Base-by-base conservation (phyloP, 1,284 basidiomycete species). In the Quambalaria eucalypti region DNA sequence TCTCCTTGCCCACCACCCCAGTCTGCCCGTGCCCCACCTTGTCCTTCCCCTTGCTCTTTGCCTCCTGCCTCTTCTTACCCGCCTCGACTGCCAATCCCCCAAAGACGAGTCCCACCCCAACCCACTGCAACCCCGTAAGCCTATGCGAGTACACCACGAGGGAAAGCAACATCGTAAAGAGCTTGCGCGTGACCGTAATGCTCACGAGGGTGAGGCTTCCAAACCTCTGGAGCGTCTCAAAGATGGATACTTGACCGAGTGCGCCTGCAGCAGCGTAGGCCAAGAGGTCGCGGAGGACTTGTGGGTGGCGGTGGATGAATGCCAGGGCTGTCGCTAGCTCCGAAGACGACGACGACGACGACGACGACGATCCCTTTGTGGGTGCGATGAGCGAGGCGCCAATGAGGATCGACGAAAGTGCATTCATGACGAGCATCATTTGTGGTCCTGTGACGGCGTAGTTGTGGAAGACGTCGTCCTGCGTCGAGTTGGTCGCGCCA, bases 371-470 rank as follows among this genome's bases (percentile, higher is more conserved):
- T 2, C 28, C 38, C 1, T 44, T 25, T 5, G 81, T 46, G 14
- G 60, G 52, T 10, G 58, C 21, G 84, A 86, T 60, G 26, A 73
- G 63, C 9, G 66, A 58, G 9, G 55, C 28, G 2, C 33, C 48
- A 60, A 71, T 63, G 36, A 73, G 62, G n/a, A 64, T 16, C 6
- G 61, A 56, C 1, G 69, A 70, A 77, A 90, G 85, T 28, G 85
- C 70, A 76, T 93, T 93, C 77, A 96, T 96, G 83, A 86, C 93
- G 74, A 98, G 86, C 95, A 99, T 98, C 91, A 99, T 96, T 76
- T 99, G 93, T 75, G 95, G 91, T 3, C 95, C 95, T 0, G 85
- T 84, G 21, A 92, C 83, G 23, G 60, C 58, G 40, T 64, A 74
- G 77, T 85, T 84, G 36, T 83, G 80, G 76, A 99, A 98, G 60